Evolutionary conservation across 169 alveolate species (phyloP).

Genomic region (Eimeria tenella): DNA sequence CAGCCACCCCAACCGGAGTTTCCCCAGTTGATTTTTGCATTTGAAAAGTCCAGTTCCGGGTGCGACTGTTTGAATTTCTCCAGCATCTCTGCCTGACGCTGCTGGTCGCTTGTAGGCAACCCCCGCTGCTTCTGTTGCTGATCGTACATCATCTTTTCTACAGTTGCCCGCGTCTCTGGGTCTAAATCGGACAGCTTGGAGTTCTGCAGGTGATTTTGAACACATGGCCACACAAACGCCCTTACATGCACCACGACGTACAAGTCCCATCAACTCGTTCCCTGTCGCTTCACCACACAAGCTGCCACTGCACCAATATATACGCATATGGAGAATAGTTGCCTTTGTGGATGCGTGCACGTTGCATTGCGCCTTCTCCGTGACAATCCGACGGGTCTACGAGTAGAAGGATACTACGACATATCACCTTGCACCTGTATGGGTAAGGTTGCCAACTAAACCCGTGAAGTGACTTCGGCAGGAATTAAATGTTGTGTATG

Average conservation of each 20-base stretch:
- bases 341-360: neutral
- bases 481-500: too few species aligned
- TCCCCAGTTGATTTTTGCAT: slow-evolving; percentile 94
- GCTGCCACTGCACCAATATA: neutral
- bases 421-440: too few species aligned
- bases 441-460: too few species aligned
- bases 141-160: slow-evolving; percentile 98
- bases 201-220: slow-evolving; percentile 81
- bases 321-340: neutral
- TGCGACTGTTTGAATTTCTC: slow-evolving; percentile 96
- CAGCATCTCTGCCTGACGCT: slow-evolving; percentile 94
- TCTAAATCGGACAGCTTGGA: slow-evolving; percentile 97
- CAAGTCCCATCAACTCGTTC: too few species aligned
- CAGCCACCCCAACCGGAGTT: slow-evolving; percentile 64
- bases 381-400: too few species aligned
- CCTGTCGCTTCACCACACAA: too few species aligned
- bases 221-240: too few species aligned
- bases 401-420: too few species aligned
- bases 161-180: slow-evolving; percentile 97
- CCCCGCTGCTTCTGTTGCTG: slow-evolving; percentile 94
- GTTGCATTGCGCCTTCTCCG: too few species aligned
- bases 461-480: too few species aligned
- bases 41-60: slow-evolving; percentile 98
- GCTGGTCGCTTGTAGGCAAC: slow-evolving; percentile 96
- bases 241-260: too few species aligned